Evolutionary conservation across 495 filamentous ascomycete genomes (phyloP).

Genomic region (Neurospora tetrasperma): DNA sequence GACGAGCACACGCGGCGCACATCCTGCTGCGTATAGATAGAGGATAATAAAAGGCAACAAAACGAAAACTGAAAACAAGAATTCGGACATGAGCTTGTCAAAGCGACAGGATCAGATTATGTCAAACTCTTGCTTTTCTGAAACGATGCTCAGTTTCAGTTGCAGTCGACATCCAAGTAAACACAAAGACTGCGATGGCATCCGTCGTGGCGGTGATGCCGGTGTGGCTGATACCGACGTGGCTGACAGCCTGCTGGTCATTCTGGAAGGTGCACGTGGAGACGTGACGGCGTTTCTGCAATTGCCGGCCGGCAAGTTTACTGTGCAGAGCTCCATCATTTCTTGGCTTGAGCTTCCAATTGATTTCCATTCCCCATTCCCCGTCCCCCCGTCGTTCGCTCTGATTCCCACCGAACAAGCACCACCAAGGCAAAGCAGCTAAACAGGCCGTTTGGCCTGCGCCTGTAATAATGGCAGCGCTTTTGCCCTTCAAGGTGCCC

Average conservation of each 20-base stretch:
- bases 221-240: background rate
- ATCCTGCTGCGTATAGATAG: background rate
- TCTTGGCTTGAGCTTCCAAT: background rate
- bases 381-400: background rate
- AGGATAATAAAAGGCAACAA: background rate
- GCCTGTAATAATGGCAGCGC: background rate
- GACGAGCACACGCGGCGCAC: background rate
- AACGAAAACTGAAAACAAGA: background rate
- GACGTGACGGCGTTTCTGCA: background rate
- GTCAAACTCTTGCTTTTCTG: background rate
- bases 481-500: constrained; percentile 15
- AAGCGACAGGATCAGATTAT: background rate
- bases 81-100: background rate
- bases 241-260: background rate
- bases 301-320: background rate
- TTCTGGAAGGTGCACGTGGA: background rate
- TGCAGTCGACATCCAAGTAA: background rate
- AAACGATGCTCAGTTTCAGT: background rate
- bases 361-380: background rate
- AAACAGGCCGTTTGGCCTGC: background rate
- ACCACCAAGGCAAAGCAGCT: background rate
- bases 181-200: background rate
- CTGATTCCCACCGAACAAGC: background rate
- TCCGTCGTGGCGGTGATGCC: background rate
- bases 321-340: background rate